phyloP scores from a whole-genome alignment of 345 rosid species.

The Syzygium jambos region DNA sequence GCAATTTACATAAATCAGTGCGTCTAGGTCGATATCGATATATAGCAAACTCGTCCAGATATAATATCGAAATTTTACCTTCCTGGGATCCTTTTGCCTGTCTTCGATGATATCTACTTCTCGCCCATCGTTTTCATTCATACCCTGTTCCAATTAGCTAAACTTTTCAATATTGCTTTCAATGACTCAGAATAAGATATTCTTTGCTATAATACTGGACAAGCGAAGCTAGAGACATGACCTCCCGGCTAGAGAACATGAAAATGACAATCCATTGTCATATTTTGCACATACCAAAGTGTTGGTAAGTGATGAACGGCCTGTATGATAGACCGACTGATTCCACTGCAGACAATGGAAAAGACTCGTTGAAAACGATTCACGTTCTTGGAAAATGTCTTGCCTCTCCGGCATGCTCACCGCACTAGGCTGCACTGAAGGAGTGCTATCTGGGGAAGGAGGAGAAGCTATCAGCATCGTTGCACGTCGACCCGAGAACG shows the following conservation, averaged over 20 bases:
- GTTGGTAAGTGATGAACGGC: not conserved
- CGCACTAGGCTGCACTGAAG: not conserved
- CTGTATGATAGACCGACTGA: not conserved
- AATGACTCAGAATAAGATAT: not conserved
- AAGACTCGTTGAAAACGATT: not conserved
- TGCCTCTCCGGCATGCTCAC: not conserved
- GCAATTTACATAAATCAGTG: not conserved
- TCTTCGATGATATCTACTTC: not conserved
- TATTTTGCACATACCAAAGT: not conserved
- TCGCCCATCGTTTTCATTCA: not conserved
- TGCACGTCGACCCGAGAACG: not conserved
- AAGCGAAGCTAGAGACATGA: not conserved
- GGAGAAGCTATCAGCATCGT: not conserved
- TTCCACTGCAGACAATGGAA: not conserved
- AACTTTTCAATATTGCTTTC: not conserved
- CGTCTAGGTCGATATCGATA: not conserved
- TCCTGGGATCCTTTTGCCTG: not conserved
- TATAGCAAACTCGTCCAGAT: not conserved
- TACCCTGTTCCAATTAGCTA: not conserved
- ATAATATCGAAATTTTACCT: not conserved
- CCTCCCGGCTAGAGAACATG: not conserved
- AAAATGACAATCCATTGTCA: not conserved
- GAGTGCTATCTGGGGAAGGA: not conserved
- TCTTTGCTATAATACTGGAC: not conserved
- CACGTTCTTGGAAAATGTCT: not conserved